Base-by-base conservation (phyloP, 2,329 filamentous ascomycete genomes). In the Ascochyta fabae region DNA sequence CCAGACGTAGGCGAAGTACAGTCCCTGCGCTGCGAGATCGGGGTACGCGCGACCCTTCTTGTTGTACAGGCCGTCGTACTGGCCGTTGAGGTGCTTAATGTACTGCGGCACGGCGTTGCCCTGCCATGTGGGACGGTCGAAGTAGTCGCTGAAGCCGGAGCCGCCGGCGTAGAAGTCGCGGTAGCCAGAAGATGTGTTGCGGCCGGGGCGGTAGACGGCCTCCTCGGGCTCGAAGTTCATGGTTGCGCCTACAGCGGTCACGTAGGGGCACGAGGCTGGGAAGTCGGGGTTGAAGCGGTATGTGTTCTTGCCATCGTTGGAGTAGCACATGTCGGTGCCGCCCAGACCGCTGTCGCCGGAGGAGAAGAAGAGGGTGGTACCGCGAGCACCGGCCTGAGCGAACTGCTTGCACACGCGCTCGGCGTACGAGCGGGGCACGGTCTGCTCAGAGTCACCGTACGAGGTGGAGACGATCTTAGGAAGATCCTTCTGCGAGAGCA, bases 401-500 rank as follows among this genome's bases (percentile, higher is more conserved):
- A 88, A 86, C 60, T 86, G 78, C 59, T 83, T 80, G 77, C 88
- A 90, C 12, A 88, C 85, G 46, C 82, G 80, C 43, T 78, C 77
- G 16, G 85, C 84, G 66, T 89, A 91, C 10, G 82, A 81, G 3
- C 76, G 66, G 0, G 88, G 87, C 0, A 90, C 78, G 3, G 80
- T 82, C 69, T 88, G 84, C 73, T 90, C 88, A 48, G 85, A 81
- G 57, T 89, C 86, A 43, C 86, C 87, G 69, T 90, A 90, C 0
- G 86, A 88, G 12, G 84, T 86, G 48, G 81, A 84, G 65, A 90
- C 82, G 15, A 86, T 83, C 42, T 85, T 81, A 0, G 88, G 87
- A 1, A 90, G 77, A 16, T 82, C 80, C 1, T 79, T 72, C 19
- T 87, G 80, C 1, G 75, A 72, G 0, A 88, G 79, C 2, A 89